A percentile compares a stretch with the other conserved stretches of the same genome.
Evolutionary conservation across 169 alveolate species (phyloP).

Genomic region (Plasmodium reichenowi): DNA sequence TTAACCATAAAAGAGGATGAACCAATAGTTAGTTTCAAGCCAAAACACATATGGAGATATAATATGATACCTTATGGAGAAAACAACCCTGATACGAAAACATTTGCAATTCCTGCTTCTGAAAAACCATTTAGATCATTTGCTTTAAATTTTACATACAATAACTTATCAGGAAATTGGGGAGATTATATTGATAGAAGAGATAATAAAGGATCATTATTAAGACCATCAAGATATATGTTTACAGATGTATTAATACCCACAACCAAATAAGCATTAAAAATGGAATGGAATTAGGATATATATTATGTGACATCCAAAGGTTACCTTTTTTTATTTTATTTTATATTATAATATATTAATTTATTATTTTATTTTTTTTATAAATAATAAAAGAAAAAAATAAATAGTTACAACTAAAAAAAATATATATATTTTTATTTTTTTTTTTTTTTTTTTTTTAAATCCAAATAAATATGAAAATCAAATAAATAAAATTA

Average conservation of each 20-base stretch:
- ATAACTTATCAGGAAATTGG: conserved; percentile 92
- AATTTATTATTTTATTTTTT: conserved; percentile 8
- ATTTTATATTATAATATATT: too few species aligned
- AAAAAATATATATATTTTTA: too few species aligned
- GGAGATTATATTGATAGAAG: conserved; percentile 91
- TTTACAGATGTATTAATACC: conserved; percentile 89
- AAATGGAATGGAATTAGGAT: background rate
- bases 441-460: too few species aligned
- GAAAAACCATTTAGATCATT: conserved; percentile 90
- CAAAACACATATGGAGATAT: conserved; percentile 80
- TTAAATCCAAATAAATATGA: too few species aligned
- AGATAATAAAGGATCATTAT: conserved; percentile 88
- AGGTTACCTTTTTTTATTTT: conserved; percentile 9
- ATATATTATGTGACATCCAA: conserved; percentile 2
- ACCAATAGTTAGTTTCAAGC: conserved; percentile 79
- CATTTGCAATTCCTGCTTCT: conserved; percentile 87
- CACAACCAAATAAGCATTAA: conserved; percentile 80
- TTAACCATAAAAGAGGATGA: conserved; percentile 79
- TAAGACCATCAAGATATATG: conserved; percentile 90
- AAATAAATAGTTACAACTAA: too few species aligned
- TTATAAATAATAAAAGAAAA: too few species aligned
- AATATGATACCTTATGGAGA: conserved; percentile 91
- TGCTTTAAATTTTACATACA: conserved; percentile 90
- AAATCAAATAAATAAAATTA: background rate
- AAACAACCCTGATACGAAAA: conserved; percentile 85